Evolutionary conservation across 805 yeast genomes (phyloP).

Genomic region (Lachancea sp.): DNA sequence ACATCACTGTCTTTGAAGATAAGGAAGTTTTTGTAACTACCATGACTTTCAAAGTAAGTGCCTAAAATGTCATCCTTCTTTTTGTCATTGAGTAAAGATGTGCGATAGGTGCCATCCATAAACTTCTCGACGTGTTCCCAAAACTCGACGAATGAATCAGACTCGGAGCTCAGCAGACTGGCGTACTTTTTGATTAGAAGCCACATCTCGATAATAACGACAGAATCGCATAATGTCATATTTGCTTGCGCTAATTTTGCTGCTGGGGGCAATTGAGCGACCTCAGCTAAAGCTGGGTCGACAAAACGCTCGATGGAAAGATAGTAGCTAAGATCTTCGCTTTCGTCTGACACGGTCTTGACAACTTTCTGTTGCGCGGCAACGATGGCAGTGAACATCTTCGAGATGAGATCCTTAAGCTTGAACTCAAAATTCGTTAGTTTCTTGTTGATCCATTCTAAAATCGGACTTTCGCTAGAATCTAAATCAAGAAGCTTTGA

Average conservation of each 20-base stretch:
- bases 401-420: conserved; percentile 38
- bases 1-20: conserved; percentile 40
- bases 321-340: conserved; percentile 34
- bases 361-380: conserved; percentile 37
- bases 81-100: conserved; percentile 37
- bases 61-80: conserved; percentile 31
- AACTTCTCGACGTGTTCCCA: conserved; percentile 53
- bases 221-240: conserved; percentile 43
- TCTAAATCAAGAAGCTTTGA: conserved; percentile 57
- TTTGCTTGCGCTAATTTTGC: conserved; percentile 1
- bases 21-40: conserved; percentile 34
- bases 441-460: conserved; percentile 53
- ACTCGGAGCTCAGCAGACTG: conserved; percentile 36
- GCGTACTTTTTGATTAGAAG: conserved; percentile 38
- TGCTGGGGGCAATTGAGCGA: conserved; percentile 3
- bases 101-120: conserved; percentile 42
- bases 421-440: conserved; percentile 35
- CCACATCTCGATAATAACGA: conserved; percentile 57
- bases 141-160: conserved; percentile 41
- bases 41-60: conserved; percentile 22
- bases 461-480: conserved; percentile 57
- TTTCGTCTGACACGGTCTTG: conserved; percentile 24
- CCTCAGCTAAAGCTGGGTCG: conserved; percentile 7
- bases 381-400: conserved; percentile 36
- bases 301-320: conserved; percentile 24